phyloP scores from a whole-genome alignment of 352 stramenopile genomes.

The Phytophthora idaei region DNA sequence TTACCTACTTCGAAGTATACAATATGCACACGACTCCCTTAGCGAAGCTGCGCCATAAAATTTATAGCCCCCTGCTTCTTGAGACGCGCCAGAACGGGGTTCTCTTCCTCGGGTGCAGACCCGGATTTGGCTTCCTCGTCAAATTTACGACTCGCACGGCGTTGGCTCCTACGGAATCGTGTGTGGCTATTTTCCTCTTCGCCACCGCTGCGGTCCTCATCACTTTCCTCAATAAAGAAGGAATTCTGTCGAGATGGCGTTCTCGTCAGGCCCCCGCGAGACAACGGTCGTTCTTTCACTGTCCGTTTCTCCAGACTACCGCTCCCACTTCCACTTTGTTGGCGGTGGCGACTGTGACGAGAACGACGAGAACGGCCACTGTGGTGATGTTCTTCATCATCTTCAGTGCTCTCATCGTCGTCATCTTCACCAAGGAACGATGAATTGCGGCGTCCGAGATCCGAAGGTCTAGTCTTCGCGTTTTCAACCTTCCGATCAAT shows the following conservation, averaged over 20 bases:
- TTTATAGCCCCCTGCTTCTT: slow-evolving; percentile 85
- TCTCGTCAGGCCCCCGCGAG: slow-evolving; percentile 22
- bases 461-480: slow-evolving; percentile 22
- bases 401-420: slow-evolving; percentile 43
- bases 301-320: slow-evolving; percentile 26
- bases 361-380: slow-evolving; percentile 13
- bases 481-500: slow-evolving; percentile 31
- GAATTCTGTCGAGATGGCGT: slow-evolving; percentile 31
- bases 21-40: slow-evolving; percentile 33
- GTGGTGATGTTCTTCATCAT: slow-evolving; percentile 33
- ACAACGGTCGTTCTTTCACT: slow-evolving; percentile 27
- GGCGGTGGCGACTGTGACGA: slow-evolving; percentile 27
- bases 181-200: slow-evolving; percentile 42
- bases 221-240: slow-evolving; percentile 41
- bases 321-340: slow-evolving; percentile 37
- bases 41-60: slow-evolving; percentile 75
- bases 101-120: slow-evolving; percentile 46
- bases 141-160: slow-evolving; percentile 52
- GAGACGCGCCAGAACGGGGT: slow-evolving; percentile 75
- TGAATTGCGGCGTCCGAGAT: slow-evolving; percentile 33
- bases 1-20: slow-evolving; percentile 26
- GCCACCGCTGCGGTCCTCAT: slow-evolving; percentile 22
- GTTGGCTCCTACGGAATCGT: slow-evolving; percentile 42
- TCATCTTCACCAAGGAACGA: slow-evolving; percentile 41
- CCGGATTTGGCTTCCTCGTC: slow-evolving; percentile 48